Base-by-base conservation (phyloP, 169 alveolate genomes). In the Cryptosporidium viatorum region DNA sequence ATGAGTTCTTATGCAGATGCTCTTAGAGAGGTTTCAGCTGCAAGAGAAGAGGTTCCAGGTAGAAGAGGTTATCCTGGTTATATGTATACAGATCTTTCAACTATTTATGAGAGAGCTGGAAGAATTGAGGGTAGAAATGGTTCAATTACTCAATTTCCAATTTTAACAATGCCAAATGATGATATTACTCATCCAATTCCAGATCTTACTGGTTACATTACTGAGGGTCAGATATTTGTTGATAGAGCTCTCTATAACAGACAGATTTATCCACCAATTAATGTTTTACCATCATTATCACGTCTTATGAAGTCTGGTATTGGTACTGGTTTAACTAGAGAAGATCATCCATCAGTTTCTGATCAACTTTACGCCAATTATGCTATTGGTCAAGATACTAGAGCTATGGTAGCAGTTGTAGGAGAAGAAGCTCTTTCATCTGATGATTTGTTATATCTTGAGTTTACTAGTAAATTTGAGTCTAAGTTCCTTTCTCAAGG, bases 41-140 rank as follows among this genome's bases (percentile, higher is more conserved):
- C 99, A n/a, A 96, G 99, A 92, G 99, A 99, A 92, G 99, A 99
- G 95, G 99, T 99, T 68, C 99, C 99, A 50, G 99, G 99, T 14
- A 96, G 99, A 86, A 94, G 99, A 87, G 99, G 99, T 26, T 99
- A 97, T 92, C 99, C 99, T 9, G 99, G 99, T 71, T 99, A 99
- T 96, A 97, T 99, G 99, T 98, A 98, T 91, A 98, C 99, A 58
- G 99, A 99, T 94, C 94, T 99, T 67, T 97, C 99, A 8, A 97
- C 99, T 23, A 97, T 99, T 80, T 99, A 99, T 93, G 99, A 99
- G 91, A 94, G 99, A 85, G 99, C 99, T 0, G 99, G 99, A 33
- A 95, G 99, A 65, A 99, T 99, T 45, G 97, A 96, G 86, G 99
- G 99, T 31, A 96, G 98, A 70, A 95, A 93, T 86, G 98, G 98